Evolutionary conservation across 371 early-diverging fungal genomes (phyloP).

Genomic region (Mortierella sp.): DNA sequence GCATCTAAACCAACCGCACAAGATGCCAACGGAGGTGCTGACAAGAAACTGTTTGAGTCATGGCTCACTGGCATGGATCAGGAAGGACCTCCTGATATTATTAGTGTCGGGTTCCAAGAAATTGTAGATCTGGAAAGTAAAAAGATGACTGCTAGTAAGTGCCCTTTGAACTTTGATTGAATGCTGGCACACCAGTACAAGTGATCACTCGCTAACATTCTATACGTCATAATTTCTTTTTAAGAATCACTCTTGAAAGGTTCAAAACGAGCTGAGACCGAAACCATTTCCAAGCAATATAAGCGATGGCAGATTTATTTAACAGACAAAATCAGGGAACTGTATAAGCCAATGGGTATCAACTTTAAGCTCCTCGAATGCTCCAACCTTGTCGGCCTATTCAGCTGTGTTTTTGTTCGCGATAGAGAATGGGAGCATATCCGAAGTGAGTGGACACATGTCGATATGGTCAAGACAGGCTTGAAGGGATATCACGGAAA

Average conservation of each 20-base stretch:
- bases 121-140: constrained; percentile 87
- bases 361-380: constrained; percentile 74
- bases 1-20: constrained; percentile 72
- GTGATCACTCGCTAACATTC: not conserved
- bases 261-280: constrained; percentile 68
- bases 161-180: not conserved
- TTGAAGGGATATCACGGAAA: constrained; percentile 89
- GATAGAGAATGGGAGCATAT: constrained; percentile 55
- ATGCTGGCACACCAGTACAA: not conserved
- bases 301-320: constrained; percentile 80
- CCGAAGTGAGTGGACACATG: constrained; percentile 56
- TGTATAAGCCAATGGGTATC: constrained; percentile 59
- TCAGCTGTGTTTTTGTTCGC: constrained; percentile 77
- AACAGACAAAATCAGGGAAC: constrained; percentile 63
- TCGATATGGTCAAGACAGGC: constrained; percentile 84
- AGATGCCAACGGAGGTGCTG: constrained; percentile 58
- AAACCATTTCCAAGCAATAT: constrained; percentile 71
- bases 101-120: constrained; percentile 91
- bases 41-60: constrained; percentile 56
- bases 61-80: constrained; percentile 67
- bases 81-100: constrained; percentile 79
- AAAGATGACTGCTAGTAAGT: constrained; percentile 75
- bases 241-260: constrained; percentile 72
- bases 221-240: not conserved
- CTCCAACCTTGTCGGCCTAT: constrained; percentile 85